These are phyloP conservation scores for Sporothrix inflata DNA, from an alignment of 2,329 filamentous ascomycete genomes.

Conservation along the genomic window DNA sequence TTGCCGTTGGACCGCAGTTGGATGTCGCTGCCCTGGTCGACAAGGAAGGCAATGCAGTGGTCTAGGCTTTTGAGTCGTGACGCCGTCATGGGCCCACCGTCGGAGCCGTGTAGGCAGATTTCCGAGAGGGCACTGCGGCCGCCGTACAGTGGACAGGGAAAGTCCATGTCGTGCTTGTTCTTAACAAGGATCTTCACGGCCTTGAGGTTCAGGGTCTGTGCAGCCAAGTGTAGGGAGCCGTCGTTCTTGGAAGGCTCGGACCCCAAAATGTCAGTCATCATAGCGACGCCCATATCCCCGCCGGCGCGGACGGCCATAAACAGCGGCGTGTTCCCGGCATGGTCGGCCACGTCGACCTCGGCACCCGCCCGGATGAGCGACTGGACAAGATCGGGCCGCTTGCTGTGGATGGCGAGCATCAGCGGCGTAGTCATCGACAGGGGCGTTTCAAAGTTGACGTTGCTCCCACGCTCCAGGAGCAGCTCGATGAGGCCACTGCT, in stretches of 20 bases:
- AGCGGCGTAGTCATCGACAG: conserved; percentile 60
- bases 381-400: conserved; percentile 61
- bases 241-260: conserved; percentile 64
- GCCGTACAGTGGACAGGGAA: conserved; percentile 63
- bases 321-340: conserved; percentile 60
- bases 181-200: conserved; percentile 61
- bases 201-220: conserved; percentile 60
- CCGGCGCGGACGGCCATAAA: conserved; percentile 61
- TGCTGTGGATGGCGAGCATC: conserved; percentile 60
- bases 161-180: conserved; percentile 65
- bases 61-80: conserved; percentile 59
- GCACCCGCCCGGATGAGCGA: conserved; percentile 60
- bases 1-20: conserved; percentile 60
- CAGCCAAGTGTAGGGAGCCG: conserved; percentile 68
- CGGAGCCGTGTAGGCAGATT: conserved; percentile 60
- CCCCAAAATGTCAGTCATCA: conserved; percentile 59
- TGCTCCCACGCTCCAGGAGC: conserved; percentile 58
- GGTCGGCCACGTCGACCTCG: conserved; percentile 62
- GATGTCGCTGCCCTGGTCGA: conserved; percentile 61
- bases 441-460: conserved; percentile 59
- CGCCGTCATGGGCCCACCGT: conserved; percentile 48
- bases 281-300: conserved; percentile 55
- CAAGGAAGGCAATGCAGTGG: conserved; percentile 59
- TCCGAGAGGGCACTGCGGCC: conserved; percentile 67
- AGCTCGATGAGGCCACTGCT: conserved; percentile 61